phyloP scores from a whole-genome alignment of 2,329 filamentous ascomycete species.

The Pseudogymnoascus sp. region DNA sequence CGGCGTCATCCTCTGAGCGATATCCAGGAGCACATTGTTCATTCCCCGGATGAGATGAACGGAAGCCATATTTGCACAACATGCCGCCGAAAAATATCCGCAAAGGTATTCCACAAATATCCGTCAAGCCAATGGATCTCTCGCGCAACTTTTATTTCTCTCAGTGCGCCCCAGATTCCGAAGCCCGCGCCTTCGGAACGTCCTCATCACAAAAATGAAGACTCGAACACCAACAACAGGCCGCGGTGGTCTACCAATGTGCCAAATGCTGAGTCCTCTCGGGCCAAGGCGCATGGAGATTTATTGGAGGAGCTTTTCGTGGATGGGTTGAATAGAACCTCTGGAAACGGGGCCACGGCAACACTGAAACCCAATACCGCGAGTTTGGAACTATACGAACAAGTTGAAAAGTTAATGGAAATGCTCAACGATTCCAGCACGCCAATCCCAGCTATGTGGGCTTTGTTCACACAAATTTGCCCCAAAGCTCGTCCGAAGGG shows the following conservation, averaged over 20 bases:
- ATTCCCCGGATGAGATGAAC: slow-evolving; percentile 20
- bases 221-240: background rate
- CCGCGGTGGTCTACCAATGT: background rate
- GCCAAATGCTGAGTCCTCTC: background rate
- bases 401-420: slow-evolving; percentile 21
- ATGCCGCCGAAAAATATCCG: slow-evolving; percentile 22
- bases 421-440: slow-evolving; percentile 20
- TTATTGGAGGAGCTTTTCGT: slow-evolving; percentile 28
- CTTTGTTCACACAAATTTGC: slow-evolving; percentile 28
- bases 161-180: slow-evolving; percentile 16
- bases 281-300: slow-evolving; percentile 16
- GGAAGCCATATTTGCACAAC: slow-evolving; percentile 24
- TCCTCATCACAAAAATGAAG: background rate
- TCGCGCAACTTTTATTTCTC: slow-evolving; percentile 24
- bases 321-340: slow-evolving; percentile 18
- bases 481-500: slow-evolving; percentile 19
- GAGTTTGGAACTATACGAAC: slow-evolving; percentile 22
- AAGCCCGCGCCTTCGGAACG: background rate
- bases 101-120: slow-evolving; percentile 13
- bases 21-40: background rate
- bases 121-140: slow-evolving; percentile 18
- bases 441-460: slow-evolving; percentile 22
- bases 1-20: background rate
- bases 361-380: slow-evolving; percentile 10
- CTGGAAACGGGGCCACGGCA: slow-evolving; percentile 1